Evolutionary conservation across 2,329 filamentous ascomycete genomes (phyloP).

Genomic region (Tolypocladium nubicola): DNA sequence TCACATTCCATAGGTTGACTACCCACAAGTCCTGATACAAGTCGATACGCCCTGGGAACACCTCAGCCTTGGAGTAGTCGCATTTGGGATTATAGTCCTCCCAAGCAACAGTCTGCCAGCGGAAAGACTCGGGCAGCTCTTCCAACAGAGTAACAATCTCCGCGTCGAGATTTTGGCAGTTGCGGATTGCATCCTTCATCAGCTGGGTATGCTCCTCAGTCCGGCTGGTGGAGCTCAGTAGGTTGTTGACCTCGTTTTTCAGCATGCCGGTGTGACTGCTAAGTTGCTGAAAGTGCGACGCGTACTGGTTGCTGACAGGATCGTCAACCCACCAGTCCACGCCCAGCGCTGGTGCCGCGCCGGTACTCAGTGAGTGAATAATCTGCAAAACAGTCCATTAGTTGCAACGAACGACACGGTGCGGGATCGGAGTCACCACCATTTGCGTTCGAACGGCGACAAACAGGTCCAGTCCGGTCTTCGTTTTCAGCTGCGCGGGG

Average conservation of each 20-base stretch:
- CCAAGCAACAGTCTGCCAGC: slow-evolving; percentile 42
- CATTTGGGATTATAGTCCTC: slow-evolving; percentile 39
- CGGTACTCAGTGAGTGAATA: slow-evolving; percentile 43
- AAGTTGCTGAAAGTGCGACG: slow-evolving; percentile 35
- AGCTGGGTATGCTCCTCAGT: slow-evolving; percentile 37
- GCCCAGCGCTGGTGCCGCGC: slow-evolving; percentile 39
- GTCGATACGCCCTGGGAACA: slow-evolving; percentile 50
- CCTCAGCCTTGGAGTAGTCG: slow-evolving; percentile 40
- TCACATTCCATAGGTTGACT: slow-evolving; percentile 43
- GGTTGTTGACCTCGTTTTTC: slow-evolving; percentile 38
- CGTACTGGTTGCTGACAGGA: slow-evolving; percentile 33
- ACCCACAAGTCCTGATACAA: slow-evolving; percentile 48
- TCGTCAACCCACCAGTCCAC: slow-evolving; percentile 48
- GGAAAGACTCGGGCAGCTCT: slow-evolving; percentile 36
- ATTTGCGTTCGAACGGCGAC: slow-evolving; percentile 49
- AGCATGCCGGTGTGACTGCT: slow-evolving; percentile 42
- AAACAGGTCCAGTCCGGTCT: slow-evolving; percentile 43
- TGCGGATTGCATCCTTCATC: slow-evolving; percentile 38
- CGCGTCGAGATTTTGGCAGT: slow-evolving; percentile 40
- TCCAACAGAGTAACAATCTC: slow-evolving; percentile 40
- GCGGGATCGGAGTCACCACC: slow-evolving; percentile 22
- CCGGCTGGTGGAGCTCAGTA: slow-evolving; percentile 33
- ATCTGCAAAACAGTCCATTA: slow-evolving; percentile 23
- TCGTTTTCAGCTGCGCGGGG: slow-evolving; percentile 39
- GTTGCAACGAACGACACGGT: background rate